Percentiles rank a stretch among this genome's conserved stretches.
phyloP scores from a whole-genome alignment of 1,284 basidiomycete species.

The Marasmius oreades region DNA sequence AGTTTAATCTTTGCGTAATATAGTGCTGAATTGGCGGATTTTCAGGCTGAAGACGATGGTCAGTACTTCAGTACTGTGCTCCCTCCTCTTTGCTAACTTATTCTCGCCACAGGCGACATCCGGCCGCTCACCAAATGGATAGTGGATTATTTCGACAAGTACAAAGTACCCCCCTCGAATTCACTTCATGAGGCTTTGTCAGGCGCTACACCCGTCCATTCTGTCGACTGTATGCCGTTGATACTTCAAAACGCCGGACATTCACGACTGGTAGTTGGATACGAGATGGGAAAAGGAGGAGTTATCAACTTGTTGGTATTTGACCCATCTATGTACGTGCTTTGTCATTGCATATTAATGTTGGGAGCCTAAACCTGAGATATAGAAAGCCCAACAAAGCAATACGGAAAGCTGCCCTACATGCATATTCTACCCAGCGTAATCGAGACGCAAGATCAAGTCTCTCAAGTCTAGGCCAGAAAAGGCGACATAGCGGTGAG shows the following conservation, averaged over 20 bases:
- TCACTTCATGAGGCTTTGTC: constrained; percentile 47
- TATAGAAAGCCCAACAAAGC: constrained; percentile 19
- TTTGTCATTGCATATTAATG: not conserved
- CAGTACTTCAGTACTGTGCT: constrained; percentile 5
- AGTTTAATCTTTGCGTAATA: not conserved
- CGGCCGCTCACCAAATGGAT: constrained; percentile 61
- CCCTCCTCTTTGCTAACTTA: constrained; percentile 9
- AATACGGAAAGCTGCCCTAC: constrained; percentile 33
- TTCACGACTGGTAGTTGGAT: constrained; percentile 82
- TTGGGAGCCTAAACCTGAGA: not conserved
- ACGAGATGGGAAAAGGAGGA: constrained; percentile 60
- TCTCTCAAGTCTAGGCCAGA: not conserved
- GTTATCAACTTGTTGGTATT: constrained; percentile 66
- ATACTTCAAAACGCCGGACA: constrained; percentile 81
- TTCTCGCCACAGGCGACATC: constrained; percentile 28
- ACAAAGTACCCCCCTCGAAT: constrained; percentile 21
- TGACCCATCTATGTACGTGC: constrained; percentile 70
- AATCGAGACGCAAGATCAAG: not conserved
- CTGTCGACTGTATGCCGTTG: constrained; percentile 69
- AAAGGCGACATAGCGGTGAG: not conserved
- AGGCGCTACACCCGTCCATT: constrained; percentile 45
- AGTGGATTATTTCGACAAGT: constrained; percentile 57
- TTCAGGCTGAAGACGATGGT: constrained; percentile 47
- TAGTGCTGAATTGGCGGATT: constrained; percentile 65
- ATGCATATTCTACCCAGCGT: constrained; percentile 1